Base-by-base conservation (phyloP, 2,329 filamentous ascomycete species). In the Paecilomyces formosus region DNA sequence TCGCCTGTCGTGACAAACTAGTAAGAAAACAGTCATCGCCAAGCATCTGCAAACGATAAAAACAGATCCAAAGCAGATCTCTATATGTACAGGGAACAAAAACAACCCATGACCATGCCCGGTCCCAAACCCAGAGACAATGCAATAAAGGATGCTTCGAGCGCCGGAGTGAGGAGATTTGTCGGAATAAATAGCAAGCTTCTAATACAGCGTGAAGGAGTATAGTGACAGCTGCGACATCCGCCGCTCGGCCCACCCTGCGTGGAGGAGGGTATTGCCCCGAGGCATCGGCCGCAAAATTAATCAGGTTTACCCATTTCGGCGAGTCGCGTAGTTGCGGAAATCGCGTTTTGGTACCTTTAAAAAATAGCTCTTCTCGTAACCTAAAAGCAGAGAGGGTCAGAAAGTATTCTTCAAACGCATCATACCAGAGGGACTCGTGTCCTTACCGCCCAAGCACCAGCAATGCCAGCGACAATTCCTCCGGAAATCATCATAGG, bases 401-500 rank as follows among this genome's bases (percentile, higher is more conserved):
- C 39, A 18, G 59, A 70, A 60, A 58, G 63, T 64, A 57, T 63
- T 59, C 57, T 55, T 15, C 26, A 18, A 18, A 60, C 62, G 60
- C 52, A 13, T 52, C 39, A 58, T 51, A 31, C 11, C 55, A 50
- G 57, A 61, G 51, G 57, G 55, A 61, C 64, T 55, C 60, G 52
- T 59, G n/a, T 54, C 85, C 90, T 78, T 85, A 99, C 93, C 70
- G 92, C 88, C 94, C 95, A 99, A 60, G 80, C 83, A 64, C 89
- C 92, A 57, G 94, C 95, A 62, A 94, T 82, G 50, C 86, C 85
- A 56, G 88, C 94, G 60, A 97, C 92, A 65, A 99, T 88, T 66
- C 88, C 90, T 63, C 92, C 90, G 35, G 92, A 96, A 69, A 97
- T 94, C 80, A 94, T 82, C 92, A 97, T 97, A 33, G 92, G 92